Evolutionary conservation across 2,329 filamentous ascomycete genomes (phyloP).

Genomic region (Aaosphaeria arxii): DNA sequence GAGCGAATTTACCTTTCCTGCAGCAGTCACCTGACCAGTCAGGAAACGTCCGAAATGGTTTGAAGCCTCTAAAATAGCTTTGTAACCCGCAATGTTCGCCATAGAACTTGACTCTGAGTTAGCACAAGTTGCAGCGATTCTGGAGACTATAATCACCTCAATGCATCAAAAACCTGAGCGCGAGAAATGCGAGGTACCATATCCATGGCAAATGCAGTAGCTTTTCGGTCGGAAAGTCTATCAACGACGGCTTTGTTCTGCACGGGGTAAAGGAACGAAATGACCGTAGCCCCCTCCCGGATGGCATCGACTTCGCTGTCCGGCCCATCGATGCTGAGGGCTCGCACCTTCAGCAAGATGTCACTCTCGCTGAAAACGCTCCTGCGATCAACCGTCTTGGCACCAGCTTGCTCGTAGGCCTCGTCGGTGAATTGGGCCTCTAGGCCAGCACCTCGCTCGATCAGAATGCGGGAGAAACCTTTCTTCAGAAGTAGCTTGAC

Average conservation of each 20-base stretch:
- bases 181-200: constrained; percentile 87
- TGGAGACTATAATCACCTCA: constrained; percentile 41
- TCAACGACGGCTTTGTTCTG: constrained; percentile 77
- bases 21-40: constrained; percentile 86
- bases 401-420: constrained; percentile 75
- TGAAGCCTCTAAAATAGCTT: constrained; percentile 83
- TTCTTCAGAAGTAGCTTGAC: constrained; percentile 80
- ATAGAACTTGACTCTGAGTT: constrained; percentile 63
- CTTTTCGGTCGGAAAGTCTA: constrained; percentile 65
- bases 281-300: constrained; percentile 67
- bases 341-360: constrained; percentile 80
- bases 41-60: constrained; percentile 87
- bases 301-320: constrained; percentile 67
- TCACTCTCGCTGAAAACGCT: constrained; percentile 73
- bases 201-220: constrained; percentile 86
- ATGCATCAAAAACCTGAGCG: constrained; percentile 82
- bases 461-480: constrained; percentile 71
- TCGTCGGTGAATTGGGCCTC: constrained; percentile 74
- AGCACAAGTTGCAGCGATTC: constrained; percentile 2
- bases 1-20: constrained; percentile 51
- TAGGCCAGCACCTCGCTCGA: constrained; percentile 77
- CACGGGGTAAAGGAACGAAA: constrained; percentile 79
- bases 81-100: constrained; percentile 94
- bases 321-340: constrained; percentile 58
- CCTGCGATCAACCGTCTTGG: constrained; percentile 67